phyloP scores from a whole-genome alignment of 371 early-diverging fungal genomes.

The Mortierella sp. region DNA sequence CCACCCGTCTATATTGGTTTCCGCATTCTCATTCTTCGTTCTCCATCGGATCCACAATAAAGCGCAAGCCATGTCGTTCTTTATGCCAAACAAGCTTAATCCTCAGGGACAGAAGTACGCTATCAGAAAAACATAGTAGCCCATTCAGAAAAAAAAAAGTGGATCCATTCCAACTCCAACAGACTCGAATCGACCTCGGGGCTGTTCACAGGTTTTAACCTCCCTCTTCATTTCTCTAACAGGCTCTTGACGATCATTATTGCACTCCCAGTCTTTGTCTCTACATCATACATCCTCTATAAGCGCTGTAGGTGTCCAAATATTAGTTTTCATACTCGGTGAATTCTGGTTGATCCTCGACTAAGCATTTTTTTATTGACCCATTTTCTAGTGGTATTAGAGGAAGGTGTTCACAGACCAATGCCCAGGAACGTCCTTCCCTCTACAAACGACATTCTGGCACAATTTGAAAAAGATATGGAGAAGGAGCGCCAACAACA shows the following conservation, averaged over 20 bases:
- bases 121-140: not conserved
- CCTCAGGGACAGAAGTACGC: slow-evolving; percentile 46
- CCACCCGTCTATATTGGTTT: not conserved
- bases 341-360: not conserved
- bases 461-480: slow-evolving; percentile 17
- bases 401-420: slow-evolving; percentile 14
- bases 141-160: too few relatives aligned
- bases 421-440: not conserved
- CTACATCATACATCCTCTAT: slow-evolving; percentile 48
- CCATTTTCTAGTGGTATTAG: slow-evolving; percentile 15
- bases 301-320: slow-evolving; percentile 33
- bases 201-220: not conserved
- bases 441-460: slow-evolving; percentile 16
- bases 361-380: not conserved
- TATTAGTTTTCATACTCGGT: too few relatives aligned
- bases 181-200: too few relatives aligned
- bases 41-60: too few relatives aligned
- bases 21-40: not conserved
- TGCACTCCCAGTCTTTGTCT: slow-evolving; percentile 44
- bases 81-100: slow-evolving; percentile 49
- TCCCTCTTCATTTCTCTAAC: not conserved
- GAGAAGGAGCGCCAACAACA: slow-evolving; percentile 17
- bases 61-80: slow-evolving; percentile 31
- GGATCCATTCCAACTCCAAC: too few relatives aligned
- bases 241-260: slow-evolving; percentile 48